Conservation (phyloP, 495 filamentous ascomycete genomes). For the Cryomyces antarcticus region DNA sequence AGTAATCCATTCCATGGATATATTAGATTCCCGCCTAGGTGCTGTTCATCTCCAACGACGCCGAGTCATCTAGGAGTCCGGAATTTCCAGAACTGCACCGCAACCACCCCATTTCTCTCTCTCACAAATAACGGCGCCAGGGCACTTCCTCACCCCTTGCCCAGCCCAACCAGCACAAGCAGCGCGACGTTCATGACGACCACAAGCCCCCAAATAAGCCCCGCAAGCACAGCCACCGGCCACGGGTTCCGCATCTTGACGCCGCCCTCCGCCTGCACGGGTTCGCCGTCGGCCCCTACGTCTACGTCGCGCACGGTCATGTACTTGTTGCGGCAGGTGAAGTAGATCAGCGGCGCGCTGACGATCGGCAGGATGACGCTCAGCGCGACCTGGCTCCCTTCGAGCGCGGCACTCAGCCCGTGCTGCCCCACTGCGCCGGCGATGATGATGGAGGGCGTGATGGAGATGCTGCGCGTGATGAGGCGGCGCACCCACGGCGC, state of each 20-base stretch:
- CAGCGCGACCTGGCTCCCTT: constrained; percentile 59
- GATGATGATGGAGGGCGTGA: constrained; percentile 65
- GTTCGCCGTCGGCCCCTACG: not conserved
- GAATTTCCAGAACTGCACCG: no score
- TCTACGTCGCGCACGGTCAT: constrained; percentile 39
- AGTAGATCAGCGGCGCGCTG: constrained; percentile 66
- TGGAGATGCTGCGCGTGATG: constrained; percentile 50
- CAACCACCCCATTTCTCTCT: no score
- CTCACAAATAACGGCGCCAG: no score
- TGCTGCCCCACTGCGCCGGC: constrained; percentile 56
- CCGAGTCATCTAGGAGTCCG: no score
- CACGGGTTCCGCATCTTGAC: not conserved
- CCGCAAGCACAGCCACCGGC: not conserved
- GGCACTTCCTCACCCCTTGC: no score
- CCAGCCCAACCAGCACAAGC: constrained; percentile 9
- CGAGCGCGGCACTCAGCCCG: constrained; percentile 53
- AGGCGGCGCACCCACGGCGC: constrained; percentile 53
- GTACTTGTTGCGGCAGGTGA: constrained; percentile 61
- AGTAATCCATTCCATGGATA: no score
- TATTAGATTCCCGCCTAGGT: no score
- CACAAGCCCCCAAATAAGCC: constrained; percentile 21
- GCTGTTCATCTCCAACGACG: no score
- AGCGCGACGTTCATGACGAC: constrained; percentile 22
- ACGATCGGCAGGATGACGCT: constrained; percentile 69
- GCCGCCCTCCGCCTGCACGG: not conserved